Conservation (phyloP, 805 yeast species). For the Zygosaccharomyces bisporus region DNA sequence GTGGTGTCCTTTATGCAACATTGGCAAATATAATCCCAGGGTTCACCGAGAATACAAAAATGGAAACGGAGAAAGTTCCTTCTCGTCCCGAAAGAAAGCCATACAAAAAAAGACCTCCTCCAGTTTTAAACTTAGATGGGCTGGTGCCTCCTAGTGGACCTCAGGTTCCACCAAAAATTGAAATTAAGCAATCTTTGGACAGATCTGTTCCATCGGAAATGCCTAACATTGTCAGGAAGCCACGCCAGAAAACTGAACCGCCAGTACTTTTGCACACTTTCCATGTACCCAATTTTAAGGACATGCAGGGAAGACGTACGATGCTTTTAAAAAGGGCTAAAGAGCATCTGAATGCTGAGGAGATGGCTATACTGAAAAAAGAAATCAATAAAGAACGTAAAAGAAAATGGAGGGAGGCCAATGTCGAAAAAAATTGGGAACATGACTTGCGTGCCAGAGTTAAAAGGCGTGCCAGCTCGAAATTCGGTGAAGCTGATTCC, state of each 20-base stretch:
- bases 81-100: conserved; percentile 8
- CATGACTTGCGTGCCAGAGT: conserved; percentile 81
- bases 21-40: conserved; percentile 25
- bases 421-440: conserved; percentile 78
- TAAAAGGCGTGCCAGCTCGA: conserved; percentile 59
- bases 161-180: conserved; percentile 8
- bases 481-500: conserved; percentile 61
- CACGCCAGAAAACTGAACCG: conserved; percentile 12
- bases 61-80: conserved; percentile 4
- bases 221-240: conserved; percentile 8
- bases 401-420: conserved; percentile 43
- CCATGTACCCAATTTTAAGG: conserved; percentile 21
- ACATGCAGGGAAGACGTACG: conserved; percentile 20
- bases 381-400: conserved; percentile 34
- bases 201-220: conserved; percentile 7
- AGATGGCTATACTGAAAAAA: conserved; percentile 24
- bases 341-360: conserved; percentile 20
- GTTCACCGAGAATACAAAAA: conserved; percentile 13
- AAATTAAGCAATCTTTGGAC: conserved; percentile 5
- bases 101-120: conserved; percentile 18
- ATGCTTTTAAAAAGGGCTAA: conserved; percentile 27
- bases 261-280: conserved; percentile 14
- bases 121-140: conserved; percentile 32
- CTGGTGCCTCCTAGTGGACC: conserved; percentile 26
- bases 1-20: conserved; percentile 25